These are phyloP conservation scores for Xylaria nigripes DNA, from an alignment of 495 filamentous ascomycete species.

Conservation along the genomic window DNA sequence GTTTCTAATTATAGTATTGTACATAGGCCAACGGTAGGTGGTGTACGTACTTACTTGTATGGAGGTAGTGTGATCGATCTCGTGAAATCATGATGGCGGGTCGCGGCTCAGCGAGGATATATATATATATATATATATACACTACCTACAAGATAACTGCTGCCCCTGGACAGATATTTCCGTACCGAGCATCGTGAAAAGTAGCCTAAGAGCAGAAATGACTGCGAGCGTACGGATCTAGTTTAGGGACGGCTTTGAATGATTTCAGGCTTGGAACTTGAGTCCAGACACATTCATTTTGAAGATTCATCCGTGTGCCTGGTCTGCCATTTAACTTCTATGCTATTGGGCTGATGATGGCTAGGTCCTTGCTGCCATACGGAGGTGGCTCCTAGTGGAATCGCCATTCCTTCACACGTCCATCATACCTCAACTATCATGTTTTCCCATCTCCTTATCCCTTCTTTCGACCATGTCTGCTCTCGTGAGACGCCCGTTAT, in stretches of 20 bases:
- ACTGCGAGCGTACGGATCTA: no score
- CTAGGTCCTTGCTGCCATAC: neutral
- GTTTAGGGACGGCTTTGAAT: neutral
- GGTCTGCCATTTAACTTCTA: slow-evolving; percentile 10
- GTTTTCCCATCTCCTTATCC: neutral
- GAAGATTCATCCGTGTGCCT: neutral
- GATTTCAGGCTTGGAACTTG: neutral
- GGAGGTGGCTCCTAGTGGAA: slow-evolving; percentile 1
- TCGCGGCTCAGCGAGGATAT: no score
- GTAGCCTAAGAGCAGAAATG: no score
- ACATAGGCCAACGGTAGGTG: no score
- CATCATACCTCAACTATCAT: neutral
- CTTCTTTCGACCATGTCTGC: neutral
- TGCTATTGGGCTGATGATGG: slow-evolving; percentile 8
- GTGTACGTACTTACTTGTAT: no score
- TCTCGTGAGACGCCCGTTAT: neutral
- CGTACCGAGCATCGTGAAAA: no score
- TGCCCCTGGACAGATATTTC: no score
- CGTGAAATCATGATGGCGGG: no score
- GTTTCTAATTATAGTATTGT: no score
- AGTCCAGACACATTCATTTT: neutral
- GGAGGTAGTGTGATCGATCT: no score
- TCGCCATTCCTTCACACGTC: slow-evolving; percentile 1
- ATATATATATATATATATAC: no score
- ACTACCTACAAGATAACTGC: no score